Base-by-base conservation (phyloP, 2,329 filamentous ascomycete species). In the Aspergillus novoparasiticus region DNA sequence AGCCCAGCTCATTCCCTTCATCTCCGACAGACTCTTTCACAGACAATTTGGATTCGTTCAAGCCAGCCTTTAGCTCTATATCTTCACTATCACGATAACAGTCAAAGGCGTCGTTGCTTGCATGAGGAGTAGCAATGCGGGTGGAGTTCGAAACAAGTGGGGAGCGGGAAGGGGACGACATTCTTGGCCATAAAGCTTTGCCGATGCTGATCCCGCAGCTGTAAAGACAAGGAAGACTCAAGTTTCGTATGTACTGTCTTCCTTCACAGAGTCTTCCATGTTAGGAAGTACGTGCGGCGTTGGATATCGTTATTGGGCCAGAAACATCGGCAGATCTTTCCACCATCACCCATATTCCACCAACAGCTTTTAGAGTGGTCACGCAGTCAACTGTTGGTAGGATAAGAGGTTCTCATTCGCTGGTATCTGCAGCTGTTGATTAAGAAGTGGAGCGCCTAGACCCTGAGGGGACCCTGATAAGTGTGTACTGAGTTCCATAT, bases 71-170 rank as follows among this genome's bases (percentile, higher is more conserved):
- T 14, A 16, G 14, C 21, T 26, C 51, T 21, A 6, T 50, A 41
- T n/a, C 54, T 19, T 61, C 50, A 39, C 28, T 28, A 46, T 61
- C 59, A 23, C 23, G 57, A 57, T 65, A 53, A 48, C 21, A 19
- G 30, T 30, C 58, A 45, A 45, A 45, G 36, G 48, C 28, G 53
- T 30, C 23, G 48, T 51, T 41, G 21, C 28, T 16, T 58, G 9
- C 19, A 14, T 36, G 11, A 36, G 32, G 26, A 19, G 11, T 55
- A 14, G 21, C 12, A 39, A 55, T 55, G 51, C 21, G 51, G 32
- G 51, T 34, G 32, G 51, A 54, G 32, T 39, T 39, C 11, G 51
- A 39, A 5, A 26, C 32, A 34, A n/a, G 51, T 36, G 32, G 51
- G 51, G 51, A 39, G 51, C 5, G n/a, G 32, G 26, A 55, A 55